Percentiles rank a stretch among this genome's conserved stretches.
These are phyloP conservation scores for Trichophyton schoenleinii DNA, from an alignment of 2,329 filamentous ascomycete genomes.

Conservation along the genomic window DNA sequence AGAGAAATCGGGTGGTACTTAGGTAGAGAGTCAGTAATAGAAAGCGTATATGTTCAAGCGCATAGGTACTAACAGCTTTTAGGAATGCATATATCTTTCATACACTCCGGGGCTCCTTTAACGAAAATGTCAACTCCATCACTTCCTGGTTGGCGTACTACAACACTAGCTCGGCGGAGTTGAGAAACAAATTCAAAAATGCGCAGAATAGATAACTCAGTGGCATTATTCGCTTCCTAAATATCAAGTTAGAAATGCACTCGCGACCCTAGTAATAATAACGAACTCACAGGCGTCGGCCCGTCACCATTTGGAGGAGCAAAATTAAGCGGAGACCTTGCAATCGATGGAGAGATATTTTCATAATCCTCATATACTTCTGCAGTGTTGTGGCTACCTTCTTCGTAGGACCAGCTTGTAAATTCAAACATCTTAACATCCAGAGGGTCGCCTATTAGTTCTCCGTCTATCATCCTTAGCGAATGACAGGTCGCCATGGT, in stretches of 20 bases:
- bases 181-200: slow-evolving; percentile 93
- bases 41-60: background rate
- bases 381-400: slow-evolving; percentile 58
- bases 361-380: slow-evolving; percentile 65
- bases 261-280: background rate
- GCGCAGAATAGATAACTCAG: slow-evolving; percentile 76
- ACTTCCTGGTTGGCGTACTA: slow-evolving; percentile 78
- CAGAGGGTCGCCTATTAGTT: slow-evolving; percentile 83
- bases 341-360: slow-evolving; percentile 63
- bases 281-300: slow-evolving; percentile 12
- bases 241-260: background rate
- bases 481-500: slow-evolving; percentile 98
- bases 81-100: slow-evolving; percentile 79
- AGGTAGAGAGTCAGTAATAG: slow-evolving; percentile 18
- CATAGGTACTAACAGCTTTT: slow-evolving; percentile 55
- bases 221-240: background rate
- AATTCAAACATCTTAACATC: slow-evolving; percentile 99
- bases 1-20: slow-evolving; percentile 75
- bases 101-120: slow-evolving; percentile 91
- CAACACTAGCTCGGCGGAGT: slow-evolving; percentile 78
- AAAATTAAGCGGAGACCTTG: slow-evolving; percentile 55
- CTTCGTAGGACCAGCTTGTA: slow-evolving; percentile 82
- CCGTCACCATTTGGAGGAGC: slow-evolving; percentile 37
- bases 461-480: slow-evolving; percentile 69
- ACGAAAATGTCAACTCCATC: slow-evolving; percentile 80